These are phyloP conservation scores for Cyanodermella asteris DNA, from an alignment of 2,329 filamentous ascomycete genomes.

Conservation along the genomic window DNA sequence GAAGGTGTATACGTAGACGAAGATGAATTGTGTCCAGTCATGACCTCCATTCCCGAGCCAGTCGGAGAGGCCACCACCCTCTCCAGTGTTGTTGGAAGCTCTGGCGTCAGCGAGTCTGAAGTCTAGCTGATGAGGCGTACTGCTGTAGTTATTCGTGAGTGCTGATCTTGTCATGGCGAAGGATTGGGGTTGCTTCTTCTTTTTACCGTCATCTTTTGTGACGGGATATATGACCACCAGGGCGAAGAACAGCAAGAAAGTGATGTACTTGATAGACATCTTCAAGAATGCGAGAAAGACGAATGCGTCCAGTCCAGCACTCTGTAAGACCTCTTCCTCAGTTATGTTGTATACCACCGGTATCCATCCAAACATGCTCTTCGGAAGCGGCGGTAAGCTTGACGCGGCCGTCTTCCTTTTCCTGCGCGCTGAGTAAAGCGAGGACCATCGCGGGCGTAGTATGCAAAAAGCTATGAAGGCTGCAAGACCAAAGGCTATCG, in stretches of 20 bases:
- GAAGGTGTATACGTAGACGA: conserved; percentile 76
- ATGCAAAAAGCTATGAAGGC: conserved; percentile 63
- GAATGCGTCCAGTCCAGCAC: conserved; percentile 83
- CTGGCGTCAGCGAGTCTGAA: conserved; percentile 1
- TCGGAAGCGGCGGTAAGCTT: conserved; percentile 54
- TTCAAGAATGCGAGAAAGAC: conserved; percentile 94
- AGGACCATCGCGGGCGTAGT: conserved; percentile 76
- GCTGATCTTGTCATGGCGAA: too few species aligned
- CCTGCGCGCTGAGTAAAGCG: conserved; percentile 75
- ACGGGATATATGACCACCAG: conserved; percentile 54
- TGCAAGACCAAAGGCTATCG: conserved; percentile 42
- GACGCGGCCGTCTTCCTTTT: conserved; percentile 44
- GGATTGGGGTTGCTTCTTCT: neutral
- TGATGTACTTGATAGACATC: conserved; percentile 71
- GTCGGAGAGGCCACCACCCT: too few species aligned
- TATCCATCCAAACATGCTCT: conserved; percentile 85
- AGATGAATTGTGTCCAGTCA: conserved; percentile 91
- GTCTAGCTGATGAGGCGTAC: neutral
- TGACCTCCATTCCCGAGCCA: too few species aligned
- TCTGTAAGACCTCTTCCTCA: conserved; percentile 72
- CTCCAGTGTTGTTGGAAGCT: too few species aligned
- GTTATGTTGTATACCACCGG: conserved; percentile 62
- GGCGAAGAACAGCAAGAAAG: conserved; percentile 61
- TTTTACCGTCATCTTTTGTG: conserved; percentile 8
- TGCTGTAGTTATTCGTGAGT: too few species aligned